These are phyloP conservation scores for Symmetrospora coprosmae DNA, from an alignment of 768 basidiomycete genomes.

Conservation along the genomic window DNA sequence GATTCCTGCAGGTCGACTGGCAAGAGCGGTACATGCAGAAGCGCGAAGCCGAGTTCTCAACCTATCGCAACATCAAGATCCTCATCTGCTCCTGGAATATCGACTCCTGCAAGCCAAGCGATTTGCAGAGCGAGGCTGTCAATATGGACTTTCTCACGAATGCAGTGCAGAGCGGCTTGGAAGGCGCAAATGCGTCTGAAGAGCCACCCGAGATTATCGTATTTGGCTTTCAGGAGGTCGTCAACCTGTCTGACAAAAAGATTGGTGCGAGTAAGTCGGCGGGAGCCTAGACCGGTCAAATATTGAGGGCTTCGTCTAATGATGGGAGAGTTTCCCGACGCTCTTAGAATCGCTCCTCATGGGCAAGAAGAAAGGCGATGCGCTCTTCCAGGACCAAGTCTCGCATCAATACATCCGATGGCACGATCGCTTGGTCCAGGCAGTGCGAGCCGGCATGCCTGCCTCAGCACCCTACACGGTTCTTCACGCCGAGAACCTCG, in stretches of 20 bases:
- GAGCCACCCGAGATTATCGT: conserved; percentile 72
- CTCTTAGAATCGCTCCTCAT: conserved; percentile 61
- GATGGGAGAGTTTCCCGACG: not conserved
- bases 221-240: conserved; percentile 91
- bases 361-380: conserved; percentile 52
- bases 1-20: not conserved
- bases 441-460: conserved; percentile 62
- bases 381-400: conserved; percentile 61
- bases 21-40: conserved; percentile 62
- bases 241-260: conserved; percentile 83
- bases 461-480: conserved; percentile 61
- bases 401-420: conserved; percentile 74
- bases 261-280: conserved; percentile 55
- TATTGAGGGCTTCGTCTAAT: not conserved
- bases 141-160: conserved; percentile 71
- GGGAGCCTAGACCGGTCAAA: too few relatives aligned
- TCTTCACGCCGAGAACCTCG: conserved; percentile 70
- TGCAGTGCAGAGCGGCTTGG: conserved; percentile 41
- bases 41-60: conserved; percentile 61
- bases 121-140: conserved; percentile 49
- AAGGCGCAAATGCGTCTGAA: conserved; percentile 41
- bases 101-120: conserved; percentile 69
- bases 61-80: conserved; percentile 59
- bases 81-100: conserved; percentile 86
- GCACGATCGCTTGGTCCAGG: conserved; percentile 62